Evolutionary conservation across 1,139 yeast species (phyloP).

Genomic region (Suhomyces terraborum): DNA sequence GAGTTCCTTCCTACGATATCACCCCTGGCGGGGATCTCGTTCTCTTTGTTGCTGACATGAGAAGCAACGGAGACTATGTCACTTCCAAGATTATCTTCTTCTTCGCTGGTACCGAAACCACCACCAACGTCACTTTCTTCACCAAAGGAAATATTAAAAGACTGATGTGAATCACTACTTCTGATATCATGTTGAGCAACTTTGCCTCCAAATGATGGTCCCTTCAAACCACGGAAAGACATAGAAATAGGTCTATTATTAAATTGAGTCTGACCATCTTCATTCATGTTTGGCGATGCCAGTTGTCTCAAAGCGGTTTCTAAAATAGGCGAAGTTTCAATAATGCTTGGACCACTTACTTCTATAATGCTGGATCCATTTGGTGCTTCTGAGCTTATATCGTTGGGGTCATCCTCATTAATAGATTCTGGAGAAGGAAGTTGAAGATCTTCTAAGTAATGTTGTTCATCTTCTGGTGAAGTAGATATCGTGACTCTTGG

Average conservation of each 20-base stretch:
- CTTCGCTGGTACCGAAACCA: slow-evolving; percentile 22
- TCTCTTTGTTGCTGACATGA: slow-evolving; percentile 12
- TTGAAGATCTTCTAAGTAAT: background rate
- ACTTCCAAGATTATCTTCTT: slow-evolving; percentile 19
- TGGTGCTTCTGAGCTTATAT: slow-evolving; percentile 1
- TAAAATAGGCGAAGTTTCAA: slow-evolving; percentile 28
- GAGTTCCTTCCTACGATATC: background rate
- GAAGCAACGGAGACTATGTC: slow-evolving; percentile 12
- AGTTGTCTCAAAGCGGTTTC: slow-evolving; percentile 22
- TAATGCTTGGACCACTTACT: slow-evolving; percentile 7
- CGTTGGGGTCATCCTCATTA: background rate
- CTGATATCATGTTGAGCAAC: slow-evolving; percentile 33
- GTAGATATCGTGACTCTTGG: slow-evolving; percentile 6
- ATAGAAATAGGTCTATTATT: slow-evolving; percentile 59
- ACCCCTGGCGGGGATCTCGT: slow-evolving; percentile 4
- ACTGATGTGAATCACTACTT: slow-evolving; percentile 46
- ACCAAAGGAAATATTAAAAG: slow-evolving; percentile 42
- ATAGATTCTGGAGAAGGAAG: background rate
- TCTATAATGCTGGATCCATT: slow-evolving; percentile 14
- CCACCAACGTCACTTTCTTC: slow-evolving; percentile 26
- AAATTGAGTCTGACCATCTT: slow-evolving; percentile 17
- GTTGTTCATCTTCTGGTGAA: slow-evolving; percentile 7
- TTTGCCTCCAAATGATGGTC: slow-evolving; percentile 53
- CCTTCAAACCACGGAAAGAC: slow-evolving; percentile 66
- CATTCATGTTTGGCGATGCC: slow-evolving; percentile 12